Evolutionary conservation across 306 rosid species (phyloP).

Genomic region (Casuarina equisetifolia): DNA sequence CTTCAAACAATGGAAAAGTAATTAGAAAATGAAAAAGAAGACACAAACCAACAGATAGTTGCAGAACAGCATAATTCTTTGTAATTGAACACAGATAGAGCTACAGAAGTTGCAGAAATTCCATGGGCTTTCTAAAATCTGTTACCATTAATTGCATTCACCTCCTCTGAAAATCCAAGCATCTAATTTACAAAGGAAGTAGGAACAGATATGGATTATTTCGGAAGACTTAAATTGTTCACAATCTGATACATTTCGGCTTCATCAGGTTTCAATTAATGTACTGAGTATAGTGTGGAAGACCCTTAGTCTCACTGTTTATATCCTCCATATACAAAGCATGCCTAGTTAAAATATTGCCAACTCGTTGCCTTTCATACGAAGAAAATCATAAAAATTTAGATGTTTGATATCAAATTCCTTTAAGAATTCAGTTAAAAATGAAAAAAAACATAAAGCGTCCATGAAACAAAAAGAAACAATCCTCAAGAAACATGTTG

Average conservation of each 20-base stretch:
- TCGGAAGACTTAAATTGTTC: not conserved
- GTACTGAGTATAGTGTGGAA: not conserved
- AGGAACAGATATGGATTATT: not conserved
- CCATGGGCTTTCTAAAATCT: not conserved
- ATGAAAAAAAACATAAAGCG: not conserved
- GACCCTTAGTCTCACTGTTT: not conserved
- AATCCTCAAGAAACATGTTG: not conserved
- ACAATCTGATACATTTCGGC: not conserved
- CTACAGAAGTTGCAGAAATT: constrained; percentile 1
- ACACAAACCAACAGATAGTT: not conserved
- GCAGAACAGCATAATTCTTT: not conserved
- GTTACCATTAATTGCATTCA: not conserved
- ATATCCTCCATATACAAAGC: not conserved
- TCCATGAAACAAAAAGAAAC: not conserved
- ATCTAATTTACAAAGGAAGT: not conserved
- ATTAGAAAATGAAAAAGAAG: not conserved
- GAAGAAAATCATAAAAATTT: constrained; percentile 1
- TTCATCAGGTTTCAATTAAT: not conserved
- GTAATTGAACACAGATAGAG: not conserved
- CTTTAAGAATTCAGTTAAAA: not conserved
- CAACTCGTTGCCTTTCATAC: not conserved
- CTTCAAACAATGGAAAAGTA: not conserved
- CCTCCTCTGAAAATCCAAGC: not conserved
- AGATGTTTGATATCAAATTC: not conserved
- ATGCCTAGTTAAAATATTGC: not conserved